Percentiles rank a stretch among this genome's conserved stretches.
Evolutionary conservation across 495 filamentous ascomycete genomes (phyloP).

Genomic region (Penicillium diatomitis): DNA sequence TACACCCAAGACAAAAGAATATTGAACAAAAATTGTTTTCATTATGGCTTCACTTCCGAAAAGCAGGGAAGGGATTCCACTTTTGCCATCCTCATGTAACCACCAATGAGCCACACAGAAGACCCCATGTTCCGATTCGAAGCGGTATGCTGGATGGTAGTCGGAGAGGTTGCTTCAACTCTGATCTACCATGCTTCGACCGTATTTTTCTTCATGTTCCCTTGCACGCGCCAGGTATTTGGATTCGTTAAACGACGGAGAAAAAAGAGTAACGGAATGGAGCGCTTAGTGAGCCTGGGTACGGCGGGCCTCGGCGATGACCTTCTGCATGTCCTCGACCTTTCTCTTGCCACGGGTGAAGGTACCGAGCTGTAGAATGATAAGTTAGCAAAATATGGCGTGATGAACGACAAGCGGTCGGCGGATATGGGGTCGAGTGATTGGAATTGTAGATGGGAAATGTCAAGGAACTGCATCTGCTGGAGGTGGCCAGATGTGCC

Average conservation of each 20-base stretch:
- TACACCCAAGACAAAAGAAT: conserved; percentile 3
- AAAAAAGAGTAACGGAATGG: conserved; percentile 26
- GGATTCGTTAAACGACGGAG: conserved; percentile 24
- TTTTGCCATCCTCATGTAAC: conserved; percentile 24
- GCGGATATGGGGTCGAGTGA: too few species aligned
- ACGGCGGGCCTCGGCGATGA: conserved; percentile 93
- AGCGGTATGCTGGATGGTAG: conserved; percentile 19
- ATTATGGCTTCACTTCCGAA: conserved; percentile 26
- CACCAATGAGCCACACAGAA: conserved; percentile 20
- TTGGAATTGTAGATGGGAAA: too few species aligned
- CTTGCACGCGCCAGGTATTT: conserved; percentile 20
- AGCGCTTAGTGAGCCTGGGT: conserved; percentile 59
- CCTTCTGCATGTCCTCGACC: conserved; percentile 94
- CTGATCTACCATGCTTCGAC: conserved; percentile 8
- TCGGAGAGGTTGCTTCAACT: conserved; percentile 1
- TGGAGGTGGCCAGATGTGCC: too few species aligned
- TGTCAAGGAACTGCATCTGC: too few species aligned
- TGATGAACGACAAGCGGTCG: too few species aligned
- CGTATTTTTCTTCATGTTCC: conserved; percentile 15
- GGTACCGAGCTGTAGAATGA: conserved; percentile 65
- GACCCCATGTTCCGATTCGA: conserved; percentile 19
- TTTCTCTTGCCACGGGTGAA: conserved; percentile 96
- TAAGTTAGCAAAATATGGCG: conserved; percentile 8
- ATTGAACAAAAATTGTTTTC: conserved; percentile 22
- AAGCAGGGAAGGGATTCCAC: conserved; percentile 19